These are phyloP conservation scores for Wickerhamiella slavikovae DNA, from an alignment of 805 yeast genomes.

Conservation along the genomic window DNA sequence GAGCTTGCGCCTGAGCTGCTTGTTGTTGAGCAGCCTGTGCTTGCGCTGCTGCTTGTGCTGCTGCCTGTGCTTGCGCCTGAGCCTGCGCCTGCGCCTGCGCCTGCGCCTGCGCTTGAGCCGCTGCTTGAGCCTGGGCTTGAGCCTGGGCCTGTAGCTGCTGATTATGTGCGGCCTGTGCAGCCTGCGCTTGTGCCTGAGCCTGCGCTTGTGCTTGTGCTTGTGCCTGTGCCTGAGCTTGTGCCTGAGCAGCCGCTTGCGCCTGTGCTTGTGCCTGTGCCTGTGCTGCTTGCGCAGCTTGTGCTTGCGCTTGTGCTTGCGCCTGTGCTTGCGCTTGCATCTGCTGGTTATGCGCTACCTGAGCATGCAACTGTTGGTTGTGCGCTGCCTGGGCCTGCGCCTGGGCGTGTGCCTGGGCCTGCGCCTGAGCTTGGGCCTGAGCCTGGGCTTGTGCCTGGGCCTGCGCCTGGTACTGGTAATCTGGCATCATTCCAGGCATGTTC, in stretches of 20 bases:
- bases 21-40: conserved; percentile 5
- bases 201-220: background rate
- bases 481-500: no score
- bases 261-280: conserved; percentile 1
- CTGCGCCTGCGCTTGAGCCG: conserved; percentile 3
- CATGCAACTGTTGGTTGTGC: background rate
- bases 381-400: background rate
- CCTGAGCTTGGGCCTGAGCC: background rate
- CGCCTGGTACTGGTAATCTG: background rate
- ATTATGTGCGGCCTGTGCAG: background rate
- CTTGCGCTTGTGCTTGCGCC: background rate
- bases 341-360: background rate
- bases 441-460: background rate
- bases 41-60: conserved; percentile 1
- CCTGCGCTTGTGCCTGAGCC: background rate
- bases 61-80: conserved; percentile 3
- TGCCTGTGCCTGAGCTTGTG: background rate
- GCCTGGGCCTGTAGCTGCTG: background rate
- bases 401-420: conserved; percentile 1
- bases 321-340: background rate
- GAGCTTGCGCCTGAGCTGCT: conserved; percentile 7
- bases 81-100: conserved; percentile 2
- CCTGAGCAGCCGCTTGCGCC: background rate
- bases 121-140: conserved; percentile 1
- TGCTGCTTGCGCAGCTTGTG: background rate